Evolutionary conservation across 345 rosid species (phyloP), one percentile per base, ranked within the genome.

Genomic region (Citropsis articulata): DNA sequence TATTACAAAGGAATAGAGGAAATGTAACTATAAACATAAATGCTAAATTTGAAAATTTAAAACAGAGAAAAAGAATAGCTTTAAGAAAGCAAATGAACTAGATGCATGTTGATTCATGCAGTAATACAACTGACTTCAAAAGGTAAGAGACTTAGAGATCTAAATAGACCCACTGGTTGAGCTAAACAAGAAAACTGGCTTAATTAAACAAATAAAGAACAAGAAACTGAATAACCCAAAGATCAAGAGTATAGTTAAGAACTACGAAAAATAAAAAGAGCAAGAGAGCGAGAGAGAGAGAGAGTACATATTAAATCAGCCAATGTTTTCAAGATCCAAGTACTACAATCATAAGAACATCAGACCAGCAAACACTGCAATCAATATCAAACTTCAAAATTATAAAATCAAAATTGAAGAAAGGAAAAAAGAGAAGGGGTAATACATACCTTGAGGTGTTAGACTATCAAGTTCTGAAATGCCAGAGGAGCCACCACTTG

Each of bases 401-500:
- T 18, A 2, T 10, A 8, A 42, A 66, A 45, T 3, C 1, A 45
- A 45, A 45, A 45, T 13, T 18, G 4, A 53, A 18, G 21, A 53
- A 53, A 53, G 56, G 10, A 9, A 75, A 13, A 0, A 36, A 3
- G 21, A 25, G 22, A 3, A 55, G 24, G 55, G n/a, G 25, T n/a
- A 16, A 63, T 83, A 89, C 95, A 63, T 86, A 91, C 95, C 97
- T 86, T 86, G 89, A 84, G 76, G 68, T 64, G 77, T 82, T 30
- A 77, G 81, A 78, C 79, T 76, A n/a, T 90, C 95, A 66, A 83
- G 73, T 76, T 89, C 95, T 6, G 91, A 87, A 56, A 87, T 75
- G 40, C 88, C 90, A 12, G 92, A 87, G 45, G 90, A 87, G n/a
- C 88, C 91, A 25, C 89, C 91, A 83, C 89, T 90, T 7, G 87